phyloP scores from a whole-genome alignment of 306 rosid genomes.

The Echinosophora koreensis region DNA sequence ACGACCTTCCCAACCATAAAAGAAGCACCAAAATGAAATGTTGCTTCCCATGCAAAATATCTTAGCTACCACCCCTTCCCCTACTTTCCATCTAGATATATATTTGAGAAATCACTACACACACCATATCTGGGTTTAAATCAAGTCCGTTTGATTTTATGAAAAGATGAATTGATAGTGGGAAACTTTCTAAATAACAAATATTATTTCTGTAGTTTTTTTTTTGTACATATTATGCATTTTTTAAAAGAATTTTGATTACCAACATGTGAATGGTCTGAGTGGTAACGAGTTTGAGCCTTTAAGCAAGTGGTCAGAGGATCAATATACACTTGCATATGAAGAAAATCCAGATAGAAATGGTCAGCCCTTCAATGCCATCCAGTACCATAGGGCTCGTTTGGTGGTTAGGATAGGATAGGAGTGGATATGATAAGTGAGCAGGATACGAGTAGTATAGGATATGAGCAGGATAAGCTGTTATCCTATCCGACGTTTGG shows the following conservation, averaged over 20 bases:
- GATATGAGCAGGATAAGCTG: no score
- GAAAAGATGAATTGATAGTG: neutral
- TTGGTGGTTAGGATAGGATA: no score
- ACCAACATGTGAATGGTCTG: no score
- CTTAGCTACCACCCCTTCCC: constrained; percentile 42
- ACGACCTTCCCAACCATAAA: constrained; percentile 61
- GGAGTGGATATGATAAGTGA: no score
- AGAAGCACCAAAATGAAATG: constrained; percentile 51
- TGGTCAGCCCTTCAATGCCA: no score
- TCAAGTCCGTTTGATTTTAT: neutral
- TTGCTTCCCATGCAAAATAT: constrained; percentile 67
- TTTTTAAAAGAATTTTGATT: neutral
- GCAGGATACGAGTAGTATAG: no score
- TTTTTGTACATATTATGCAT: neutral
- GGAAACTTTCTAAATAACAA: neutral
- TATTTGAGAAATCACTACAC: constrained; percentile 26
- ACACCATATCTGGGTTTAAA: neutral
- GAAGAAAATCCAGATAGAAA: no score
- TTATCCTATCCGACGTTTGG: no score
- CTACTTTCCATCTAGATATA: constrained; percentile 33
- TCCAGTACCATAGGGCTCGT: no score
- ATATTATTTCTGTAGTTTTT: neutral
- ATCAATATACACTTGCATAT: no score
- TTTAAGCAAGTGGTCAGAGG: no score
- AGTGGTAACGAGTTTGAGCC: no score